phyloP scores from a whole-genome alignment of 2,329 filamentous ascomycete species.

The Colletotrichum incanum region DNA sequence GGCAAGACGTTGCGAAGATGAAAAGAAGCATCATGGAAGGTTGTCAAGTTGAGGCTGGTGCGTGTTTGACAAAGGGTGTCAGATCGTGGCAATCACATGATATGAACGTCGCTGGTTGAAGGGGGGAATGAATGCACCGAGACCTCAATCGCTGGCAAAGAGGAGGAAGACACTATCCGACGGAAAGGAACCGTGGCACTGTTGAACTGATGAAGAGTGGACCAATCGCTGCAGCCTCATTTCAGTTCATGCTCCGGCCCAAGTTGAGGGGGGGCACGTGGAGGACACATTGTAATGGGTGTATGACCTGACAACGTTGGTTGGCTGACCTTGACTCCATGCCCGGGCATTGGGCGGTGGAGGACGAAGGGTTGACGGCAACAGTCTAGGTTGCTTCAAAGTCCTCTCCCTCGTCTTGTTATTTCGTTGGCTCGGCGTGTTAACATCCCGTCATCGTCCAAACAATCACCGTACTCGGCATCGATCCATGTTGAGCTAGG shows the following conservation, averaged over 20 bases:
- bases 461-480: slow-evolving; percentile 24
- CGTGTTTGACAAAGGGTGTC: slow-evolving; percentile 14
- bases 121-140: slow-evolving; percentile 1
- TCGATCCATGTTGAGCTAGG: slow-evolving; percentile 22
- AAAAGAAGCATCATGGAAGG: slow-evolving; percentile 26
- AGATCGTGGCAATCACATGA: slow-evolving; percentile 6
- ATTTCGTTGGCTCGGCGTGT: slow-evolving; percentile 25
- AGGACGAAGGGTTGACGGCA: slow-evolving; percentile 3
- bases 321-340: background rate
- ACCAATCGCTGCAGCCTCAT: background rate
- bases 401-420: background rate
- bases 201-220: background rate
- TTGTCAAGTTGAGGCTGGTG: slow-evolving; percentile 14
- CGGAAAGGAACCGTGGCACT: background rate
- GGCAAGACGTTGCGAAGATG: slow-evolving; percentile 22
- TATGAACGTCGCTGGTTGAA: background rate
- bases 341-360: background rate
- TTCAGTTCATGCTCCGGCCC: background rate
- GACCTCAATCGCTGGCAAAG: background rate
- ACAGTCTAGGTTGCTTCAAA: background rate
- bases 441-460: slow-evolving; percentile 27
- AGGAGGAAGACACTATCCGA: background rate
- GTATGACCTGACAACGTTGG: slow-evolving; percentile 5
- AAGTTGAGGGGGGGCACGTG: background rate
- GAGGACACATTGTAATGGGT: background rate